phyloP scores from a whole-genome alignment of 2,329 filamentous ascomycete genomes.

The Sarocladium brachiariae region DNA sequence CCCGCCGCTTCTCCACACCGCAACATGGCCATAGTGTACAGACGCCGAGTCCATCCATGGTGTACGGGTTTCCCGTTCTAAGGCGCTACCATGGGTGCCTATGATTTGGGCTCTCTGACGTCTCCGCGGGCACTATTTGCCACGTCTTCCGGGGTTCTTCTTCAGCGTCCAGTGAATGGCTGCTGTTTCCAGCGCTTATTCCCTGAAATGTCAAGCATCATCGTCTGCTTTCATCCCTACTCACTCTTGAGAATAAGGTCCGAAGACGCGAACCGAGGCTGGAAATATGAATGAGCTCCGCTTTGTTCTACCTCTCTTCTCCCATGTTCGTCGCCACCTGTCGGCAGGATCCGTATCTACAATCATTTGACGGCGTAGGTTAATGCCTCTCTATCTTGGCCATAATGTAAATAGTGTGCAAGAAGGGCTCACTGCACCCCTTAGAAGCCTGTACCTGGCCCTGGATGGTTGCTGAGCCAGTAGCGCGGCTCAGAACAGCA shows the following conservation, averaged over 20 bases:
- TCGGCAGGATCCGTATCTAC: not conserved
- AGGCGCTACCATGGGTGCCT: too few relatives aligned
- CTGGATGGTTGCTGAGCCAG: not conserved
- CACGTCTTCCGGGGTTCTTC: not conserved
- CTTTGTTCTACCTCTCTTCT: not conserved
- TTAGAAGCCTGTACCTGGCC: too few relatives aligned
- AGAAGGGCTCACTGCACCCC: too few relatives aligned
- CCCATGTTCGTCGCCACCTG: slow-evolving; percentile 6
- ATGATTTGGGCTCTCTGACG: not conserved
- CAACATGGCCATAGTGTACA: not conserved
- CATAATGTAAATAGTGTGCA: too few relatives aligned
- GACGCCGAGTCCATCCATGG: not conserved
- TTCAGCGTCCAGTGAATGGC: not conserved
- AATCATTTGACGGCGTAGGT: not conserved
- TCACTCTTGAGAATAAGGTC: not conserved
- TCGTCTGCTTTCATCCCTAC: not conserved
- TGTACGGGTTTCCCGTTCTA: not conserved
- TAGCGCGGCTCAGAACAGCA: not conserved
- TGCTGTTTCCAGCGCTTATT: not conserved
- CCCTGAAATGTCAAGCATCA: not conserved
- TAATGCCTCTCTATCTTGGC: slow-evolving; percentile 4
- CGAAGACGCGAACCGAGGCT: slow-evolving; percentile 9
- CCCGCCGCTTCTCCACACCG: slow-evolving; percentile 2
- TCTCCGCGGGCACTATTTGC: not conserved
- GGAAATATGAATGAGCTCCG: not conserved